These are phyloP conservation scores for Clohesyomyces aquaticus DNA, from an alignment of 495 filamentous ascomycete species.

Conservation along the genomic window DNA sequence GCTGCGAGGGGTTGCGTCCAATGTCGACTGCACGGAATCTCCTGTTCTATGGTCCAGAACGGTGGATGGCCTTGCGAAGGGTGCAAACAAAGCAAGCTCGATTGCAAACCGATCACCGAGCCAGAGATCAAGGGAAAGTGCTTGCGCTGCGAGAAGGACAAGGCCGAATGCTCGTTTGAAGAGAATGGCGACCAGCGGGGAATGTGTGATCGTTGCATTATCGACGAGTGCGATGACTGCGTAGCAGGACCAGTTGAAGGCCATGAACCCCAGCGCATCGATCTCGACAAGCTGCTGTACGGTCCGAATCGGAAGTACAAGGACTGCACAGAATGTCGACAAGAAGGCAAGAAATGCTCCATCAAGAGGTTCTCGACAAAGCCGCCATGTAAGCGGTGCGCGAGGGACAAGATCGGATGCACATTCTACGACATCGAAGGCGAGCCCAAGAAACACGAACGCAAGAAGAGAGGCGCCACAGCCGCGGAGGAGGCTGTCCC, in stretches of 20 bases:
- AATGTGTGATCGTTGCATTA: constrained; percentile 27
- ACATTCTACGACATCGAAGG: constrained; percentile 27
- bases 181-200: not conserved
- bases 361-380: constrained; percentile 18
- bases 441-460: constrained; percentile 5
- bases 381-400: constrained; percentile 29
- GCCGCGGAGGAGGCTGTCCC: not conserved
- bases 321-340: constrained; percentile 24
- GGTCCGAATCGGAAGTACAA: constrained; percentile 8
- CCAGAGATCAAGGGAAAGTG: constrained; percentile 19
- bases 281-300: constrained; percentile 22
- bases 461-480: not conserved
- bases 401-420: constrained; percentile 12
- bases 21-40: constrained; percentile 8
- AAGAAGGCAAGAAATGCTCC: constrained; percentile 16
- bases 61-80: constrained; percentile 21
- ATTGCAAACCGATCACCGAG: constrained; percentile 17
- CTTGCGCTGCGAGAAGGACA: constrained; percentile 7
- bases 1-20: constrained; percentile 15
- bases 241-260: not conserved
- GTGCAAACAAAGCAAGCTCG: constrained; percentile 16
- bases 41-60: constrained; percentile 17
- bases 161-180: constrained; percentile 18
- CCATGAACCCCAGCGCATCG: constrained; percentile 6
- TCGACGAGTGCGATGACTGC: constrained; percentile 8